These are phyloP conservation scores for Cladophialophora chaetospira DNA, from an alignment of 2,329 filamentous ascomycete genomes.

Conservation along the genomic window DNA sequence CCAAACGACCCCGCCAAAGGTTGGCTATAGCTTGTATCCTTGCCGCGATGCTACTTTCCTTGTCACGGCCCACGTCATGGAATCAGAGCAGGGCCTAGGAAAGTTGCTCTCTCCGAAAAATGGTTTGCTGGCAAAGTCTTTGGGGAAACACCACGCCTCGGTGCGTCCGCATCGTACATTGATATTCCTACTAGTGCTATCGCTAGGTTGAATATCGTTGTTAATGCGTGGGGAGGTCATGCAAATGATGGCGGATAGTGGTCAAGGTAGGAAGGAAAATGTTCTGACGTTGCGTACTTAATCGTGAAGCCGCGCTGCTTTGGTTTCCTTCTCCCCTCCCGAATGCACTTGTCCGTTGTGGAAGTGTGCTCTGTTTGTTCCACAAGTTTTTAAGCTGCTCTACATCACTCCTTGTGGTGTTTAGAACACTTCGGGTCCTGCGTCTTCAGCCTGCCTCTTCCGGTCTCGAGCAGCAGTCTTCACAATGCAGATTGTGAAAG, in stretches of 20 bases:
- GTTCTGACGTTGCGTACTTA: conserved; percentile 16
- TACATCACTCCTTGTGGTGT: no score
- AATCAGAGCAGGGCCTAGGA: conserved; percentile 3
- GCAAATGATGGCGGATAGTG: neutral
- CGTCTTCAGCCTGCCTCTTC: neutral
- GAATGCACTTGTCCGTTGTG: conserved; percentile 2
- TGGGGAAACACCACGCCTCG: conserved; percentile 2
- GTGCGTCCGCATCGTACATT: conserved; percentile 2
- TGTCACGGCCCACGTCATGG: conserved; percentile 20
- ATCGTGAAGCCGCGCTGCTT: conserved; percentile 5
- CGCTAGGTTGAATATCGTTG: conserved; percentile 16
- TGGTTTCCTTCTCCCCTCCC: neutral
- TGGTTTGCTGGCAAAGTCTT: conserved; percentile 5
- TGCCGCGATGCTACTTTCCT: conserved; percentile 24
- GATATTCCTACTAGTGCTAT: conserved; percentile 12
- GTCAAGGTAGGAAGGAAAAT: neutral
- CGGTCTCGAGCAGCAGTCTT: neutral
- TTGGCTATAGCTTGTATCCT: conserved; percentile 10
- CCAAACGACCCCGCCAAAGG: conserved; percentile 2
- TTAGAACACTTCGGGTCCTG: neutral
- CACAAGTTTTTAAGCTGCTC: neutral
- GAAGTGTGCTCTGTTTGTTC: neutral
- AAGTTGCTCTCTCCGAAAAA: conserved; percentile 6
- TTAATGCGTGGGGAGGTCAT: neutral
- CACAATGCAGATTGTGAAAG: conserved; percentile 12